Conservation (phyloP, 1,139 yeast species). For the Spathaspora sp. region DNA sequence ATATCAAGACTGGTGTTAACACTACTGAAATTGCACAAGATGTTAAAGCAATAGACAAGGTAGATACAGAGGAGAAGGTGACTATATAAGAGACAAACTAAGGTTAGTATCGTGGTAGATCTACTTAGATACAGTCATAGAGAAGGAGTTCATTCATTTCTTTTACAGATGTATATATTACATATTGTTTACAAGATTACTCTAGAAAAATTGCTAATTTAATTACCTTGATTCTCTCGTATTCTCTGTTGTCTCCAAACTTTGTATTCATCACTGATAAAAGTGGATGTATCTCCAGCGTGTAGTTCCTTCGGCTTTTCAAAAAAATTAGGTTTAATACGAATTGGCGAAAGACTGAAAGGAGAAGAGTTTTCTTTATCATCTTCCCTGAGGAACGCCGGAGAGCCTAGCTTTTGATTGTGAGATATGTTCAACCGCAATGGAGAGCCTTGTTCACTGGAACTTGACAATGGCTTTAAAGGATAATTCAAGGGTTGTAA, state of each 20-base stretch:
- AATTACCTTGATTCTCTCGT: constrained; percentile 11
- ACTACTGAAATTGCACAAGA: constrained; percentile 6
- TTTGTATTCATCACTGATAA: constrained; percentile 43
- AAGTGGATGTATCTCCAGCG: constrained; percentile 37
- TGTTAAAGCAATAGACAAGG: background rate
- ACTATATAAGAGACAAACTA: too few species aligned
- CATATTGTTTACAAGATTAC: background rate
- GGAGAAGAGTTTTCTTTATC: constrained; percentile 17
- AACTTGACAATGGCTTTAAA: constrained; percentile 3
- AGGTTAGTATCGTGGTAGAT: too few species aligned
- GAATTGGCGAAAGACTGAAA: constrained; percentile 13
- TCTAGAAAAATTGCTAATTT: background rate
- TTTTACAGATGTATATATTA: constrained; percentile 1
- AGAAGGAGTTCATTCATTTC: constrained; percentile 2
- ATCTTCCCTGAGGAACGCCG: constrained; percentile 7
- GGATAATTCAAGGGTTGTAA: constrained; percentile 36
- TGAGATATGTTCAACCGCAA: background rate
- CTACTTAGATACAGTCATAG: too few species aligned
- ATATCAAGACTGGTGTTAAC: background rate
- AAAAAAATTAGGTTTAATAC: constrained; percentile 7
- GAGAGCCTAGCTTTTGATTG: background rate
- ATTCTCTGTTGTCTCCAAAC: constrained; percentile 43
- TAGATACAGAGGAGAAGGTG: too few species aligned
- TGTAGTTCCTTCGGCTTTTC: background rate
- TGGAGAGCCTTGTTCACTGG: constrained; percentile 7